A percentile compares a stretch with the other conserved stretches of the same genome.
Conservation (phyloP, 139 green algal species). For the Chlorella sp. region DNA sequence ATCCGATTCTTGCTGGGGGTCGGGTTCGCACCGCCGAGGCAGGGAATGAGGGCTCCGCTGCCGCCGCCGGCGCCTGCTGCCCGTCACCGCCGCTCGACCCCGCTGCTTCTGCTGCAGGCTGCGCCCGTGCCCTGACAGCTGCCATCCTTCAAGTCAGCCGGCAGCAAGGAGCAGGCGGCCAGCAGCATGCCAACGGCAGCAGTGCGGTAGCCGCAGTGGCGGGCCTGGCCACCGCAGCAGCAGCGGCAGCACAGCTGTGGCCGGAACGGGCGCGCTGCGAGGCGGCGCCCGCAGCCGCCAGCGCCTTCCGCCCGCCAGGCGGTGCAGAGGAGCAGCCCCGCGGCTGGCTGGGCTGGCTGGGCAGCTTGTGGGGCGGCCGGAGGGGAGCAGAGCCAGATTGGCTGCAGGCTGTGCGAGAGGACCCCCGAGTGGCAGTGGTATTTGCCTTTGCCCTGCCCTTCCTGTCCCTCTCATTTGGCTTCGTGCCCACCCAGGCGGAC, state of each 20-base stretch:
- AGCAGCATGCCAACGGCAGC: neutral
- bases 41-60: neutral
- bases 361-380: neutral
- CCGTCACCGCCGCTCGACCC: neutral
- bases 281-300: neutral
- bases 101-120: neutral
- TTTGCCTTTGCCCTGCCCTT: conserved; percentile 39
- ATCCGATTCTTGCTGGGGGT: no score
- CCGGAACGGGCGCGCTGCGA: neutral
- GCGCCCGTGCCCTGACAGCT: neutral
- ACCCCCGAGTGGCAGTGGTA: conserved; percentile 41
- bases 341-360: neutral
- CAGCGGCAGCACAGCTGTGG: neutral
- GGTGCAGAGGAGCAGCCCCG: neutral
- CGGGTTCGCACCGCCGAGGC: neutral
- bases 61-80: neutral
- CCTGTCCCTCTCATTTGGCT: conserved; percentile 45
- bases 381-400: neutral
- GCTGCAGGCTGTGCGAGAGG: neutral
- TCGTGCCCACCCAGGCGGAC: neutral
- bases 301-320: no score
- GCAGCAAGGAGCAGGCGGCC: neutral
- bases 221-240: neutral
- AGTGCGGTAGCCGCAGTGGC: neutral
- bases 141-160: neutral